Base-by-base conservation (phyloP, 2,329 filamentous ascomycete genomes). In the Aureobasidium melanogenum region DNA sequence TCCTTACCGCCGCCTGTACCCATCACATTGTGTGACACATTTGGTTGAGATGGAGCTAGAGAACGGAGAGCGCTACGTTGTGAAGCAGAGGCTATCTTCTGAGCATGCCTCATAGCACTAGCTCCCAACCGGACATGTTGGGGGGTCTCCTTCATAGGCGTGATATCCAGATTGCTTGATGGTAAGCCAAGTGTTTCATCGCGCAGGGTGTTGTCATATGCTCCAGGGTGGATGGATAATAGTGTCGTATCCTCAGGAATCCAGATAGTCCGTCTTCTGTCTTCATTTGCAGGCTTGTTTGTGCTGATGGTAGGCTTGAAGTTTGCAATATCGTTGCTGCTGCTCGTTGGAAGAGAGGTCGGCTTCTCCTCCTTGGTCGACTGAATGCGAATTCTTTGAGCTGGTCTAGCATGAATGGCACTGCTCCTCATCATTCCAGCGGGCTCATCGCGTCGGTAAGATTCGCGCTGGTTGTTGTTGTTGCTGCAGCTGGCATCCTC, bases 1-100 rank as follows among this genome's bases (percentile, higher is more conserved):
- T 87, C 84, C 66, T 87, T 87, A 6, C 84, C 84, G 5, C 77
- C 78, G n/a, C 44, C 39, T 24, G 38, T 51, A 10, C 52, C 52
- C 43, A 47, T 41, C 3, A 44, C 52, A 12, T 39, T 22, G n/a
- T 46, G n/a, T 22, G 51, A 43, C 4, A 22, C 28, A 19, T 59
- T 59, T 4, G 54, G 55, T 14, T 51, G 78, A 30, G 78, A 76
- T 14, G 70, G 73, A 54, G 77, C 74, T 28, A 82, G 68, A 26
- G 76, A 74, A 62, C 74, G 76, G 32, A 76, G 70, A 15, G 74
- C 67, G 2, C 44, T 38, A 60, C 64, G 69, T 69, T 65, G 70
- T 71, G 60, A 68, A 36, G 52, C 36, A 36, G 54, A 57, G 12
- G 41, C 39, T 30, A 57, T 57, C 8, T 30, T 57, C 22, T 57